Evolutionary conservation across 75 land plant genomes (phyloP), one percentile per base, ranked within the genome.

Genomic region (Adiantum capillusveneris): DNA sequence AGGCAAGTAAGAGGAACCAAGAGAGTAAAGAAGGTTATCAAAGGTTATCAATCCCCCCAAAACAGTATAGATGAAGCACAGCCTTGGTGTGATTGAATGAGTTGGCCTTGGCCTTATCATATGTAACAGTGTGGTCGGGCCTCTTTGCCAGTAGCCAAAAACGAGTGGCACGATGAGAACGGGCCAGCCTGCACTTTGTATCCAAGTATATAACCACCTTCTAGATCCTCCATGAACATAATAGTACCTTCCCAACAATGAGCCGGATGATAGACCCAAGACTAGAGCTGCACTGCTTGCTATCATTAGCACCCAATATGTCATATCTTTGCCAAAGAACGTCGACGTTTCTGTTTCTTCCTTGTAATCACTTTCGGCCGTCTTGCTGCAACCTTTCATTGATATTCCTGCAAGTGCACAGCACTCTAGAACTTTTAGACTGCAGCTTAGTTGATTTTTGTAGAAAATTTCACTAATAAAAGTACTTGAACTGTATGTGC

Each of bases 151-250:
- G 24, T 57, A 45, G 58, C 28, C 61, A 49, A 73, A 26, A 31
- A 43, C 58, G 14, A 82, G 49, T 2, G 73, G 75, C 12, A 49
- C 34, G 42, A 81, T 29, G 62, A 81, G 76, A 21, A 83, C 28
- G 2, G 90, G 90, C 57, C 81, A 86, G 11, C 86, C 90, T 13
- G 62, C 72, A n/a, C 58, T 64, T 29, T 76, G 84, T 0, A 80
- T 59, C 65, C 69, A 64, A 0, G 86, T 77, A 16, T 76, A 57
- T 13, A 83, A 64, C 88, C 89, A 85, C 26, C 67, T 25, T 71
- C 74, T 75, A 0, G 71, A 65, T 6, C 89, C 89, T 12, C 75
- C 75, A 28, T 80, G 76, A 31, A 44, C 55, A 76, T 83, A 86
- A 60, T 86, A 86, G 68, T 70, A 77, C 28, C 84, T 63, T 41